Conservation (phyloP, 176 grass and related monocot genomes). For the Carex littledalei region DNA sequence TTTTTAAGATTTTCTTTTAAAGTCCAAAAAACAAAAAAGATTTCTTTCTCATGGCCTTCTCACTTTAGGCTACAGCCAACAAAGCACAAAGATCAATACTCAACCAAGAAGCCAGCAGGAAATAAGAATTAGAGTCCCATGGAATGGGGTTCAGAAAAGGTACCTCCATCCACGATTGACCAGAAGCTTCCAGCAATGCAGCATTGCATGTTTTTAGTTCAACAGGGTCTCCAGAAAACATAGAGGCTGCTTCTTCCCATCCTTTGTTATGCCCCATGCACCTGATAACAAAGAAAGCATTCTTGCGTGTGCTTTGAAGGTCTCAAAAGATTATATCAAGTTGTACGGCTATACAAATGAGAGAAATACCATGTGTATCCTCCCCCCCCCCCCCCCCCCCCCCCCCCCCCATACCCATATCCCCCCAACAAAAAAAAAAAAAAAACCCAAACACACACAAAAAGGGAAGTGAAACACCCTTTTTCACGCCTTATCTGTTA, state of each 20-base stretch:
- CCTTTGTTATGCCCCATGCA: slow-evolving; percentile 99
- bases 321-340: background rate
- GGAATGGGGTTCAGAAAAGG: background rate
- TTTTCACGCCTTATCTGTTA: background rate
- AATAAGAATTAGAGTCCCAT: background rate
- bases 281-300: slow-evolving; percentile 34
- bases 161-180: slow-evolving; percentile 92
- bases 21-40: too few species aligned
- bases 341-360: background rate
- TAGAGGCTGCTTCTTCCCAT: slow-evolving; percentile 95
- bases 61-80: background rate
- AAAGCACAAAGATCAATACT: background rate
- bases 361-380: background rate
- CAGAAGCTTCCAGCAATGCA: slow-evolving; percentile 79
- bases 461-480: background rate
- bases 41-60: background rate
- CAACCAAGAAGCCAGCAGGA: background rate
- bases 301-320: background rate
- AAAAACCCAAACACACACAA: background rate
- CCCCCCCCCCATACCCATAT: too few species aligned
- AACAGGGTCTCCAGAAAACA: slow-evolving; percentile 73
- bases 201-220: slow-evolving; percentile 78
- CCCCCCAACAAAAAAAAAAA: background rate
- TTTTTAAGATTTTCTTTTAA: background rate
- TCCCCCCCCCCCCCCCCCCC: background rate